Conservation (phyloP, 2,329 filamentous ascomycete species). For the Rasamsonia emersonii region DNA sequence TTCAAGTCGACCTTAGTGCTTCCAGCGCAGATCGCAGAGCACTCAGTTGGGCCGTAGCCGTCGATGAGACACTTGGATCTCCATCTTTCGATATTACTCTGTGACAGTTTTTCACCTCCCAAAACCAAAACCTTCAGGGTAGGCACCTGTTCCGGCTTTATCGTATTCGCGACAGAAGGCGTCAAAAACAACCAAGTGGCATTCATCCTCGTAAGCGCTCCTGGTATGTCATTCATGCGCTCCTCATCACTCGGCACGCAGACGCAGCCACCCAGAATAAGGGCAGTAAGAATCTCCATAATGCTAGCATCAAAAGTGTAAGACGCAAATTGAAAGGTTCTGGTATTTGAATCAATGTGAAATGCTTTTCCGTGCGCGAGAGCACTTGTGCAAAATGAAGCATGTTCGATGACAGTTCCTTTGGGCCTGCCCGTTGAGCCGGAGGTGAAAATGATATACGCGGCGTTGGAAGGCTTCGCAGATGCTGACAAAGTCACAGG, state of each 20-base stretch:
- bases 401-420: slow-evolving; percentile 55
- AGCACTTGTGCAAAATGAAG: slow-evolving; percentile 48
- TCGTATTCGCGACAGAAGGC: slow-evolving; percentile 46
- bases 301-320: slow-evolving; percentile 49
- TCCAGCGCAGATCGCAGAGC: slow-evolving; percentile 25
- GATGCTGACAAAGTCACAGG: slow-evolving; percentile 11
- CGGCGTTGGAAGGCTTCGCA: slow-evolving; percentile 25
- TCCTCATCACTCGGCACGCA: slow-evolving; percentile 49
- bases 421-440: slow-evolving; percentile 50
- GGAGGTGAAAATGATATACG: slow-evolving; percentile 55
- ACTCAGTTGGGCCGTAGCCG: slow-evolving; percentile 36
- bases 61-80: slow-evolving; percentile 36
- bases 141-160: slow-evolving; percentile 38
- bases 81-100: slow-evolving; percentile 38
- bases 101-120: slow-evolving; percentile 38
- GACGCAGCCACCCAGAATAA: slow-evolving; percentile 51
- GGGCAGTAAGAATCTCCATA: slow-evolving; percentile 46
- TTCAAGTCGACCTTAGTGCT: slow-evolving; percentile 23
- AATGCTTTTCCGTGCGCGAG: slow-evolving; percentile 44
- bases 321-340: slow-evolving; percentile 52
- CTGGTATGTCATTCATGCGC: slow-evolving; percentile 42
- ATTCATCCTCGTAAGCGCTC: slow-evolving; percentile 42
- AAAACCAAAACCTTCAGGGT: slow-evolving; percentile 35
- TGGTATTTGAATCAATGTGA: slow-evolving; percentile 42
- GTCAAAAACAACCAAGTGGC: slow-evolving; percentile 50